Conservation (phyloP, 352 stramenopile species). For the Globisporangium radiosum region DNA sequence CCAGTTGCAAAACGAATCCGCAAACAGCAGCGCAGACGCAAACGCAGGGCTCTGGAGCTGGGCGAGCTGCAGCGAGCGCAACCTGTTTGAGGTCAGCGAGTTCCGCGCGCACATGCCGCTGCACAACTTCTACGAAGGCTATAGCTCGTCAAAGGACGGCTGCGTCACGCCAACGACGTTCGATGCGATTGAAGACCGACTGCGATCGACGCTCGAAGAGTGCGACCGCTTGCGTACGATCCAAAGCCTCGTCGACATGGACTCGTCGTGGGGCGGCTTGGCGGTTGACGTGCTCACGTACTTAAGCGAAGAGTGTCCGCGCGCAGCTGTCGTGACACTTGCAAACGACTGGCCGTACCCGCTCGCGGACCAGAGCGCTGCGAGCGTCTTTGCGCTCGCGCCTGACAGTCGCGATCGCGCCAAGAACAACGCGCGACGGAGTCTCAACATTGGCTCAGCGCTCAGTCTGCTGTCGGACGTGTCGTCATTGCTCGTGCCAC, state of each 20-base stretch:
- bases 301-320: constrained; percentile 60
- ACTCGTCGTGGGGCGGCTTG: constrained; percentile 73
- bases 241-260: constrained; percentile 70
- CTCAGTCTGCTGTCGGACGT: constrained; percentile 55
- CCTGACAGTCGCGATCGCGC: constrained; percentile 35
- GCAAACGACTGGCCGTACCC: constrained; percentile 77
- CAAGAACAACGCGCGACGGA: constrained; percentile 51
- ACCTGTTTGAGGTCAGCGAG: constrained; percentile 65
- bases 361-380: constrained; percentile 34
- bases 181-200: constrained; percentile 51
- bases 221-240: constrained; percentile 64
- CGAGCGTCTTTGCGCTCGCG: constrained; percentile 32
- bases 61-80: constrained; percentile 35
- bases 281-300: constrained; percentile 69
- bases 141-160: constrained; percentile 37
- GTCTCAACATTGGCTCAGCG: constrained; percentile 58
- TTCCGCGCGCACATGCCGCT: constrained; percentile 72
- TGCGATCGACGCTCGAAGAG: constrained; percentile 53
- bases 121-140: constrained; percentile 81
- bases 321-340: constrained; percentile 39
- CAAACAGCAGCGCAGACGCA: background rate
- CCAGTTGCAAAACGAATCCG: constrained; percentile 21
- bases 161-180: constrained; percentile 43
- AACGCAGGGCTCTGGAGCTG: constrained; percentile 52
- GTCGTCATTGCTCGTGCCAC: constrained; percentile 45